Base-by-base conservation (phyloP, 176 grass and related monocot species). In the Eleusine coracana region DNA sequence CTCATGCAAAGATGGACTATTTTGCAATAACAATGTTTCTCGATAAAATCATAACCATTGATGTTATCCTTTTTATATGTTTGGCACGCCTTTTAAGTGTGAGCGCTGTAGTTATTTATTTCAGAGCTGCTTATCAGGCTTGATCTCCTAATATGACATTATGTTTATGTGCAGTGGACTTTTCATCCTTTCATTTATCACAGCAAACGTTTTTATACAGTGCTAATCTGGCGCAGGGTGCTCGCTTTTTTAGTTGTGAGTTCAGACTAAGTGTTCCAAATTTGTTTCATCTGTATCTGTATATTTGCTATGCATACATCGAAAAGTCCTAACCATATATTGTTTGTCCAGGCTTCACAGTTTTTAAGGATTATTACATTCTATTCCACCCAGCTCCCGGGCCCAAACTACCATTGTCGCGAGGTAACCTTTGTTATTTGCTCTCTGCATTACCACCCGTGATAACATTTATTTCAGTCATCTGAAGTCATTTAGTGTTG, bases 341-440 rank as follows among this genome's bases (percentile, higher is more conserved):
- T 76, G 0, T 74, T 78, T 86, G 1, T 84, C 38, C 60, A 99
- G 97, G 92, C 87, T 82, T 96, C 97, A 70, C 97, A 99, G 49
- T 70, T 89, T 81, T 94, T 99, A 82, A 89, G 97, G 82, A 99
- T 99, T 54, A 75, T 99, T 81, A 99, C 97, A 83, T 99, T 99
- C 74, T 99, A 99, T 84, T 93, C 91, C 31, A 99, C 97, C 27
- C 93, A 92, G 82, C 97, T 99, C 83, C 97, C 97, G 10, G 97
- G 97, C 72, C 97, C 97, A 80, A 99, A 99, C 82, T 99, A 96
- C 79, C 97, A 99, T 36, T 99, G 97, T 71, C 97, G 97, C 6
- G 97, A 96, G 96, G 96, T 98, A 90, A 66, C 28, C 52, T 45
- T 88, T 68, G 20, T 54, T 17, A 17, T 10, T 66, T 76, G 28